These are phyloP conservation scores for Phytopythium aichiense DNA, from an alignment of 352 stramenopile species.

Conservation along the genomic window DNA sequence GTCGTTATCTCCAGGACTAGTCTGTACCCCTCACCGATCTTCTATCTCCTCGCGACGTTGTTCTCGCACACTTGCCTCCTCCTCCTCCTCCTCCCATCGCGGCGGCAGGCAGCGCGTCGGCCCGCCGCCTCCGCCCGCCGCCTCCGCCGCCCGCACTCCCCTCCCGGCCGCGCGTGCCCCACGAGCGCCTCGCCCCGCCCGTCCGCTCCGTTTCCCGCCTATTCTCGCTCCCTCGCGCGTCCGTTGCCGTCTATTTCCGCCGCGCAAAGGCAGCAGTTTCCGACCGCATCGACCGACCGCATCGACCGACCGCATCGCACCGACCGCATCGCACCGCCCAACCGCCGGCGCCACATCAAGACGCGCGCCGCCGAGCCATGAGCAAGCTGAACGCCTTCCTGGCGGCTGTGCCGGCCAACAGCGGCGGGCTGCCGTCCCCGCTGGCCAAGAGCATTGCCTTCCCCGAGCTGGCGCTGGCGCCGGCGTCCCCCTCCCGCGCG, in stretches of 20 bases:
- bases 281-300: neutral
- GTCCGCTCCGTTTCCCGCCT: neutral
- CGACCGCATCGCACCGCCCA: no score
- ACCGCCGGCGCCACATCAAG: no score
- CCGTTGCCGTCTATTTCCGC: neutral
- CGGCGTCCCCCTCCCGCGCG: constrained; percentile 1
- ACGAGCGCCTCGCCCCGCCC: no score
- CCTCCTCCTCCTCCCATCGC: no score
- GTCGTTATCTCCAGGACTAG: neutral
- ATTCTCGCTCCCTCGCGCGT: neutral
- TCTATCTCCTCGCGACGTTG: neutral
- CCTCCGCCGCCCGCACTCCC: no score
- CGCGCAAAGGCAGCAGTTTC: neutral
- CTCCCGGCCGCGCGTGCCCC: no score
- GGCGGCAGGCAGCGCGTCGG: no score
- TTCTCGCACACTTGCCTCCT: no score
- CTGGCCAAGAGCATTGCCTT: constrained; percentile 25
- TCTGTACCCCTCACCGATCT: neutral
- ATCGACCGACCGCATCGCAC: no score
- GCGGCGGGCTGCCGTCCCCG: constrained; percentile 25
- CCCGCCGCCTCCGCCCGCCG: no score
- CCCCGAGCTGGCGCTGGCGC: constrained; percentile 26
- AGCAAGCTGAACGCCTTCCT: constrained; percentile 80
- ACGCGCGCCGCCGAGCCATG: neutral
- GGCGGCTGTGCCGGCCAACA: constrained; percentile 59